Evolutionary conservation across 2,329 filamentous ascomycete species (phyloP), one percentile per base, ranked within the genome.

Genomic region (Elsinoe australis): DNA sequence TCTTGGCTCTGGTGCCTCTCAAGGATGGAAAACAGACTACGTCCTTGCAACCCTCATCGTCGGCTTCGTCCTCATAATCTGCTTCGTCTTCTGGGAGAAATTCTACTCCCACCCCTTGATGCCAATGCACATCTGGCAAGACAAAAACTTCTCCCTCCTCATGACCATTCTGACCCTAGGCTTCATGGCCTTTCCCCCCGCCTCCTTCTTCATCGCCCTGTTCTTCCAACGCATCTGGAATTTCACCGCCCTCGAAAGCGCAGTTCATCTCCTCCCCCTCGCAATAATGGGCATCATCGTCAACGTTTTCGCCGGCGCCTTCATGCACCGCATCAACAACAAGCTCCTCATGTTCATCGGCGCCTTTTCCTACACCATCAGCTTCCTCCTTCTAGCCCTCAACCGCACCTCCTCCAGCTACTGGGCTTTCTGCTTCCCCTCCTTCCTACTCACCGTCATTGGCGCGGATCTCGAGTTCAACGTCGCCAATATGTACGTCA

Each of bases 401-500:
- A 77, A 82, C 56, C 64, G 67, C 31, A 59, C 71, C 1, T 68
- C 74, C 7, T 72, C 72, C 49, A 71, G 67, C 14, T 85, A 85
- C 59, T 85, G 81, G 81, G 73, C 73, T 0, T 78, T 82, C 51
- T 71, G 75, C 4, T 85, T 85, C 58, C 79, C 80, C 0, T 72
- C 73, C 0, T 62, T 83, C 31, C 62, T 79, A 12, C 61, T 85
- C 19, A 73, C 74, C 17, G 80, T 84, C 1, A 66, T 82, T 3
- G 82, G 82, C 1, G 80, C 80, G 0, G 82, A 85, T 58, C 74
- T 85, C 26, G 76, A 84, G 50, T 85, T 84, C 61, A 83, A 83
- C 51, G 80, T 85, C 17, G 75, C 77, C 3, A 85, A 85, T 72
- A 81, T 85, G 74, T 85, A 84, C 54, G 80, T 85, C 47, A 77